Conservation (phyloP, 495 filamentous ascomycete species). For the Trichocladium uniseriatum region DNA sequence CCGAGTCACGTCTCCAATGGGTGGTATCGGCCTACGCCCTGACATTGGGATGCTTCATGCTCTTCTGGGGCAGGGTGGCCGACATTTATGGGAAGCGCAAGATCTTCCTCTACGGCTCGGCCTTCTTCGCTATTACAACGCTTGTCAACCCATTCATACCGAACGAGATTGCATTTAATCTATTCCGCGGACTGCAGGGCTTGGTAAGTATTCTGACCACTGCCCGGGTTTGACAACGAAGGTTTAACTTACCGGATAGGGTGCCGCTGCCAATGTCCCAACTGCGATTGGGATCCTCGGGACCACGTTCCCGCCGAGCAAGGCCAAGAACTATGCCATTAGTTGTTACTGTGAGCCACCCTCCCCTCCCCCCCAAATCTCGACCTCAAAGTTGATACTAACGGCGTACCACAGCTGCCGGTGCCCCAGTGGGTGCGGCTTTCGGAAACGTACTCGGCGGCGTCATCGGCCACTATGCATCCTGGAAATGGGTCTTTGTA, state of each 20-base stretch:
- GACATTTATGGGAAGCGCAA: constrained; percentile 65
- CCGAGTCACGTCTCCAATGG: constrained; percentile 51
- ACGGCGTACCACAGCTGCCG: constrained; percentile 31
- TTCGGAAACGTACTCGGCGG: constrained; percentile 48
- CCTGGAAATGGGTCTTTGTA: constrained; percentile 60
- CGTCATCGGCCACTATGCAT: constrained; percentile 44
- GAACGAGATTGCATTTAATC: constrained; percentile 57
- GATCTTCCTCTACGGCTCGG: constrained; percentile 58
- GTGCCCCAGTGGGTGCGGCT: constrained; percentile 48
- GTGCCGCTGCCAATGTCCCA: constrained; percentile 56
- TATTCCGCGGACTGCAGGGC: constrained; percentile 63
- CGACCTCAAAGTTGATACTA: not conserved
- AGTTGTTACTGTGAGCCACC: constrained; percentile 32
- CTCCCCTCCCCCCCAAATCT: not conserved
- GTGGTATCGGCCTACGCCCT: constrained; percentile 54
- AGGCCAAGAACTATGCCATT: constrained; percentile 57
- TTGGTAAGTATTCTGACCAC: constrained; percentile 41
- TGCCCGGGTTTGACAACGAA: not conserved
- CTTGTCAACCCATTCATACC: constrained; percentile 56
- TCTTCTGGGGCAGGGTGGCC: constrained; percentile 63
- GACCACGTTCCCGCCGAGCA: constrained; percentile 49
- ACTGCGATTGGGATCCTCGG: constrained; percentile 57
- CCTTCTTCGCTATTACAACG: constrained; percentile 52
- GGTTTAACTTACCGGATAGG: constrained; percentile 23
- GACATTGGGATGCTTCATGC: constrained; percentile 59